Base-by-base conservation (phyloP, 306 rosid genomes). In the Ammopiptanthus mongolicus region DNA sequence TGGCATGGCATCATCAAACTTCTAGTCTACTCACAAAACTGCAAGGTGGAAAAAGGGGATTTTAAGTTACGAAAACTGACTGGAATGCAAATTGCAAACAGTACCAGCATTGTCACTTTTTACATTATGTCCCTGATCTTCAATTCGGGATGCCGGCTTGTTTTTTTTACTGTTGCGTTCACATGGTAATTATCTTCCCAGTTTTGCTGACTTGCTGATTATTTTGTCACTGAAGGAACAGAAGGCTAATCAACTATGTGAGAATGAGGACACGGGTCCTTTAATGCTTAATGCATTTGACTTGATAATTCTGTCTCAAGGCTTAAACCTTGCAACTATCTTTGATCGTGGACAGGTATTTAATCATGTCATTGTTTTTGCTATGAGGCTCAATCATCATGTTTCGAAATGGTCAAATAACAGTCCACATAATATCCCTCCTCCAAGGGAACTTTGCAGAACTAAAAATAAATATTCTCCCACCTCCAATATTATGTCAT, bases 211-310 rank as follows among this genome's bases (percentile, higher is more conserved):
- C 76, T n/a, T 52, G 12, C 23, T 55, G 69, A 28, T 73, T 69
- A 13, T 82, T 44, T 65, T 71, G 25, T 66, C 61, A 53, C 57
- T 71, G 75, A 76, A 92, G 98, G 94, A 83, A 80, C 88, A 75
- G 53, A 86, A 75, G 65, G 75, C 65, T 48, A 63, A 63, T 19
- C 91, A 84, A 69, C 89, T 39, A 60, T 62, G 65, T 69, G 81
- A 89, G 51, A 85, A 77, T 58, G 96, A 87, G 73, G 85, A 90
- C 80, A 80, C 33, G 53, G 88, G 93, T 76, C 98, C 98, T 73
- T 80, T 93, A 51, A 77, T 85, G 78, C 93, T 90, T 39, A 89
- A 93, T 91, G 98, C 98, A 59, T 90, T 93, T 80, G 98, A 93
- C 85, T 72, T 93, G 75, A 89, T 90, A 70, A 83, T 88, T 86